A percentile compares a stretch with the other conserved stretches of the same genome.
phyloP scores from a whole-genome alignment of 768 basidiomycete genomes.

The Lactifluus echinatus region DNA sequence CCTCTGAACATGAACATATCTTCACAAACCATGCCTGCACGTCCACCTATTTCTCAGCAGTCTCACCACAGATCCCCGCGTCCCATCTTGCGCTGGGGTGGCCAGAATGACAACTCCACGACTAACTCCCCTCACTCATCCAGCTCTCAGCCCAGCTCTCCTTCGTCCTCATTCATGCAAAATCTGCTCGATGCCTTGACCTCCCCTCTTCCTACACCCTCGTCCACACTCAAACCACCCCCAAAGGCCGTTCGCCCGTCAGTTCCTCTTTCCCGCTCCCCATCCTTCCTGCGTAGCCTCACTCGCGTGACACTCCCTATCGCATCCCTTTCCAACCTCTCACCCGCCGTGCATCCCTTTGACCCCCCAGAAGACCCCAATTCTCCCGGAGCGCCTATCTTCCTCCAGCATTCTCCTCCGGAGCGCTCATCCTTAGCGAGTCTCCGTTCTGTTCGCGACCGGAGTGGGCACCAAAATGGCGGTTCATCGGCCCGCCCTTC shows the following conservation, averaged over 20 bases:
- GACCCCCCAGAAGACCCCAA: conserved; percentile 23
- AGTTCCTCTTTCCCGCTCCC: conserved; percentile 37
- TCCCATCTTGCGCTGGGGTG: conserved; percentile 41
- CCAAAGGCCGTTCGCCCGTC: conserved; percentile 26
- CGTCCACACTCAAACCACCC: conserved; percentile 22
- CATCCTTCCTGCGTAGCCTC: conserved; percentile 45
- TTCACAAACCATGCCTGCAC: conserved; percentile 10
- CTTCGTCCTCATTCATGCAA: conserved; percentile 23
- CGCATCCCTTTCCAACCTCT: conserved; percentile 41
- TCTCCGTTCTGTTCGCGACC: conserved; percentile 40
- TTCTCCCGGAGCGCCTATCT: conserved; percentile 30
- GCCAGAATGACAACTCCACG: conserved; percentile 26
- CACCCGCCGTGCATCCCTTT: conserved; percentile 17
- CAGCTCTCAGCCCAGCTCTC: conserved; percentile 1
- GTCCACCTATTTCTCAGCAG: conserved; percentile 6
- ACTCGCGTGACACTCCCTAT: conserved; percentile 57
- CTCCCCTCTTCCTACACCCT: conserved; percentile 26
- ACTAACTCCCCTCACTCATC: conserved; percentile 41
- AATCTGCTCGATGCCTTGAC: conserved; percentile 31
- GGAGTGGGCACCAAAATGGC: conserved; percentile 22
- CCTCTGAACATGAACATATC: background rate
- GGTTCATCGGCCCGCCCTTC: conserved; percentile 20
- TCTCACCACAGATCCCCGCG: conserved; percentile 15
- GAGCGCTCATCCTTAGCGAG: conserved; percentile 47
- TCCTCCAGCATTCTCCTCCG: conserved; percentile 31